phyloP scores from a whole-genome alignment of 2,329 filamentous ascomycete genomes.

The Arthrocladium fulminans region DNA sequence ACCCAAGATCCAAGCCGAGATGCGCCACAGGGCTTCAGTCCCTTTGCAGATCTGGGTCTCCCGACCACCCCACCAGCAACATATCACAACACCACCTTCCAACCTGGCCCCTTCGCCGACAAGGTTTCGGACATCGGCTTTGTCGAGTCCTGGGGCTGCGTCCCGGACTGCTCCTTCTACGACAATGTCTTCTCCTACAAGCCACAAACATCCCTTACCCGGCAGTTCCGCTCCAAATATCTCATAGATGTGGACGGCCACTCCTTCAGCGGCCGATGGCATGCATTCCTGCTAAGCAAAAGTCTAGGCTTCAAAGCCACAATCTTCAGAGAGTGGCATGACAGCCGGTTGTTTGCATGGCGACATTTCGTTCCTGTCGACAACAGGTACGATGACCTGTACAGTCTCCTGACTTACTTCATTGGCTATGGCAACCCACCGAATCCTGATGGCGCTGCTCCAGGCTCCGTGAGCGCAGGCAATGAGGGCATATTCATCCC shows the following conservation, averaged over 20 bases:
- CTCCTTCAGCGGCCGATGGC: slow-evolving; percentile 34
- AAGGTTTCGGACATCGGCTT: slow-evolving; percentile 33
- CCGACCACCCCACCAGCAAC: background rate
- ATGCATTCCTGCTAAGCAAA: slow-evolving; percentile 39
- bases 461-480: background rate
- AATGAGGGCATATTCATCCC: slow-evolving; percentile 25
- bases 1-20: slow-evolving; percentile 20
- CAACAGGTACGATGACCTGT: slow-evolving; percentile 43
- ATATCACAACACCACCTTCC: slow-evolving; percentile 7
- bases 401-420: slow-evolving; percentile 44
- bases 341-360: slow-evolving; percentile 44
- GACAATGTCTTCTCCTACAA: slow-evolving; percentile 25
- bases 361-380: slow-evolving; percentile 47
- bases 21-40: background rate
- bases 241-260: slow-evolving; percentile 33
- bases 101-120: slow-evolving; percentile 24
- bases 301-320: slow-evolving; percentile 45
- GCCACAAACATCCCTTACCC: slow-evolving; percentile 23
- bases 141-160: slow-evolving; percentile 29
- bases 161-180: slow-evolving; percentile 33
- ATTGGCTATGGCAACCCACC: slow-evolving; percentile 30
- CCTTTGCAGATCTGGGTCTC: slow-evolving; percentile 4
- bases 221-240: slow-evolving; percentile 31
- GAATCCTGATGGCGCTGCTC: background rate
- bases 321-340: slow-evolving; percentile 48